Base-by-base conservation (phyloP, 257 asterid species). In the Solanum acaule region DNA sequence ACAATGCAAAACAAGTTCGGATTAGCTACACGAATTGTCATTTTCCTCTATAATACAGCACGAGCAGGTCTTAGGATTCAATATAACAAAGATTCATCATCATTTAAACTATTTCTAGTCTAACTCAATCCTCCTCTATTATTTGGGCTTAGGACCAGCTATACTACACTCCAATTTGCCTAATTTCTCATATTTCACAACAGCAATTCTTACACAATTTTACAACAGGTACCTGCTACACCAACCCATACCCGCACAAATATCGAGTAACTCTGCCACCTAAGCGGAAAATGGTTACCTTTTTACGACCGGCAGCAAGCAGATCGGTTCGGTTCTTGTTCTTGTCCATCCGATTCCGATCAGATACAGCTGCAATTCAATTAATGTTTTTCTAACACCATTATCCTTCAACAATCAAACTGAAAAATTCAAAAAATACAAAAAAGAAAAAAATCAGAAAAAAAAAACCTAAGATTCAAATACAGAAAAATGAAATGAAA, bases 281-380 rank as follows among this genome's bases (percentile, higher is more conserved):
- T 65, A 65, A 6, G 33, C 42, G 46, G 29, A 42, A 22, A 27
- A 20, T 38, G 20, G 13, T 40, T 89, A 97, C 99, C 98, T 92
- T 97, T 90, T 96, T 93, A 88, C 98, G 96, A 82, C 99, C 99
- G 18, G 98, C 98, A 63, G 97, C 97, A 42, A 95, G 95, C 90
- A 97, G 93, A 92, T 97, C 99, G 91, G 95, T 92, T 37, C 98
- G 94, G 93, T 88, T 94, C 89, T 95, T 96, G 76, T 94, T 95
- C 90, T 96, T 95, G 82, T 95, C 98, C 99, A 97, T 96, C 90
- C 87, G 89, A 90, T 89, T 31, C 92, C 87, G 89, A 91, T 90
- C 89, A 91, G 89, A 90, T 88, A 86, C 18, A 77, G 76, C 91
- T 46, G 52, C 86, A 87, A 77, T 56, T 52, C 68, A 22, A 46